Percentiles rank a stretch among this genome's conserved stretches.
These are phyloP conservation scores for Annulohypoxylon moriforme DNA, from an alignment of 495 filamentous ascomycete species.

Conservation along the genomic window DNA sequence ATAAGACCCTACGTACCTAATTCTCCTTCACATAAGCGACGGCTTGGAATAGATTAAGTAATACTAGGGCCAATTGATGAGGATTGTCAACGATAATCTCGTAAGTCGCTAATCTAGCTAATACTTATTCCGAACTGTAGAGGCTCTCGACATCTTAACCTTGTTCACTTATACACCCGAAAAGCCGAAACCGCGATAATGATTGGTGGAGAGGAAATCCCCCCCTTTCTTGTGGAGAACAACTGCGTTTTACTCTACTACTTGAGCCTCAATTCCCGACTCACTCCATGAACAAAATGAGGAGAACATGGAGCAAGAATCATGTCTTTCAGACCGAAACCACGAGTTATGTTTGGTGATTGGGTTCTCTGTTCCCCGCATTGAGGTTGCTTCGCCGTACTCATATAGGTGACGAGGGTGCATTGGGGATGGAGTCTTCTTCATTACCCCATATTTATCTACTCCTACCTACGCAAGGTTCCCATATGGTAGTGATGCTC, in stretches of 20 bases:
- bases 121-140: background rate
- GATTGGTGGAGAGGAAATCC: background rate
- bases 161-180: background rate
- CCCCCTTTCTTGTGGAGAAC: background rate
- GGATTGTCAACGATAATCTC: too few relatives aligned
- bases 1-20: too few relatives aligned
- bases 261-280: background rate
- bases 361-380: background rate
- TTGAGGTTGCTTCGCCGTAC: background rate
- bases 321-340: background rate
- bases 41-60: too few relatives aligned
- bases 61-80: too few relatives aligned
- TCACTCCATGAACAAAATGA: background rate
- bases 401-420: background rate
- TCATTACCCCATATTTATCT: background rate
- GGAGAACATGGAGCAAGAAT: background rate
- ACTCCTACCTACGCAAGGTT: background rate
- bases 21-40: too few relatives aligned
- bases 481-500: background rate
- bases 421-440: background rate
- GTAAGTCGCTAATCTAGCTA: background rate
- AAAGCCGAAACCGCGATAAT: background rate
- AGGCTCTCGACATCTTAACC: background rate
- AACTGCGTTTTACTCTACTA: background rate
- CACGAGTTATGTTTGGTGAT: background rate